Evolutionary conservation across 2,329 filamentous ascomycete genomes (phyloP).

Genomic region (Pseudogymnoascus sp.): DNA sequence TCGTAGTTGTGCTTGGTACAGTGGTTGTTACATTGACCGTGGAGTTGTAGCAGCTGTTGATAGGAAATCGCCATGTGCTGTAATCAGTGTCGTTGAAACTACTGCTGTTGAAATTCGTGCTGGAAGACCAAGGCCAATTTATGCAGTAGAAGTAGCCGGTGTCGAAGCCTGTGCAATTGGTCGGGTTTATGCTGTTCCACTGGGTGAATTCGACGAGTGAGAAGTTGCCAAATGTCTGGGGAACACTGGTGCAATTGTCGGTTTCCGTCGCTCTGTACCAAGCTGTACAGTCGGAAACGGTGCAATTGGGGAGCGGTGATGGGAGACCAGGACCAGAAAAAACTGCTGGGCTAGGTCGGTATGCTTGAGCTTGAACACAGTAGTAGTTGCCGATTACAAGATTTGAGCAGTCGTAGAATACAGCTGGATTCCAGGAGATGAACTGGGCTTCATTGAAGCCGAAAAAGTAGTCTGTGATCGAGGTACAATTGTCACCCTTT

Average conservation of each 20-base stretch:
- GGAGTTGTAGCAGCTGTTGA: background rate
- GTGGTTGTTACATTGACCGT: background rate
- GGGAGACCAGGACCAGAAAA: background rate
- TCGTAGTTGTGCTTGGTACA: background rate
- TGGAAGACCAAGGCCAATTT: slow-evolving; percentile 4
- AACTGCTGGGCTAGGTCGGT: background rate
- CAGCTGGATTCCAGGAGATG: slow-evolving; percentile 26
- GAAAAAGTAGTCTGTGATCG: background rate
- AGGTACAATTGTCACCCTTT: background rate
- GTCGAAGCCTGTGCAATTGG: background rate
- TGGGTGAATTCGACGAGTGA: background rate
- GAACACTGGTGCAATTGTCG: background rate
- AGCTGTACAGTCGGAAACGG: background rate
- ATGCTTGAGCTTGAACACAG: slow-evolving; percentile 15
- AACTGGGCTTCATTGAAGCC: slow-evolving; percentile 15
- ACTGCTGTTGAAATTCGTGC: slow-evolving; percentile 6
- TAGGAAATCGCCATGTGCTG: background rate
- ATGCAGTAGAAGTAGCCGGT: background rate
- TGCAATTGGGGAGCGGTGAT: background rate
- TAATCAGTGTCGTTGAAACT: background rate
- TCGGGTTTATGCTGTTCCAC: background rate
- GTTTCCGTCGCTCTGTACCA: background rate
- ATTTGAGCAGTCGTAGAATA: slow-evolving; percentile 19
- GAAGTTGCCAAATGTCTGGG: background rate
- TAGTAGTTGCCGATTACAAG: slow-evolving; percentile 22